Percentiles rank a stretch among this genome's conserved stretches.
These are phyloP conservation scores for Chlorencoelia australis DNA, from an alignment of 2,329 filamentous ascomycete species.

Conservation along the genomic window DNA sequence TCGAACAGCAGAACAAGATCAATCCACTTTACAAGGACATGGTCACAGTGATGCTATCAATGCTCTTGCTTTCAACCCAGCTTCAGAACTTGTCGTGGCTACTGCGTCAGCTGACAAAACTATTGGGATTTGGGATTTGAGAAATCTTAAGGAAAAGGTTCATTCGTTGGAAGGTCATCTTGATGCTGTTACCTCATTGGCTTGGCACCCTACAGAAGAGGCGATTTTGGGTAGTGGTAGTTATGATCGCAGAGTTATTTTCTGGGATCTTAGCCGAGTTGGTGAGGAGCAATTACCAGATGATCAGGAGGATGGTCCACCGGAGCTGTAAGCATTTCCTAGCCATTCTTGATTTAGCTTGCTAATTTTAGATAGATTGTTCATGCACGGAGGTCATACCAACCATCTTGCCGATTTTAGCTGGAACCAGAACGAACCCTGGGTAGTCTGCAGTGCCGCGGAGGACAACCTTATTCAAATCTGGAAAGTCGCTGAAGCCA, in stretches of 20 bases:
- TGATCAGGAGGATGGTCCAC: slow-evolving; percentile 87
- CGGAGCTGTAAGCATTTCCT: slow-evolving; percentile 64
- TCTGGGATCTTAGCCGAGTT: slow-evolving; percentile 89
- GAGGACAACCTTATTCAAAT: slow-evolving; percentile 97
- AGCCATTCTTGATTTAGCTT: neutral
- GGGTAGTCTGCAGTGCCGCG: slow-evolving; percentile 90
- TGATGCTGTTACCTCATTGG: slow-evolving; percentile 81
- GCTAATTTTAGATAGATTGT: slow-evolving; percentile 47
- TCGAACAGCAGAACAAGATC: slow-evolving; percentile 55
- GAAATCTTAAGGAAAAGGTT: slow-evolving; percentile 80
- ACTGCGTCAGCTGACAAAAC: slow-evolving; percentile 94
- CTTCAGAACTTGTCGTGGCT: slow-evolving; percentile 79
- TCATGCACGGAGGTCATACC: slow-evolving; percentile 98
- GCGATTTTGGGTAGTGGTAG: slow-evolving; percentile 83
- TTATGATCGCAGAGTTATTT: slow-evolving; percentile 86
- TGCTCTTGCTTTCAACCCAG: slow-evolving; percentile 87
- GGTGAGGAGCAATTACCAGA: slow-evolving; percentile 93
- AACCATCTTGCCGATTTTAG: slow-evolving; percentile 95
- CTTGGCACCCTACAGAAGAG: slow-evolving; percentile 90
- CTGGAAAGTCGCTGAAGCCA: slow-evolving; percentile 78
- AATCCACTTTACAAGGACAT: slow-evolving; percentile 57
- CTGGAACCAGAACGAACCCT: slow-evolving; percentile 95
- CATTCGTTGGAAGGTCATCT: slow-evolving; percentile 83
- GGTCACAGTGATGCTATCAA: slow-evolving; percentile 93
- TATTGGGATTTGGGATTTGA: slow-evolving; percentile 88